Conservation (phyloP, 495 filamentous ascomycete genomes). For the Glarea lozoyensis region DNA sequence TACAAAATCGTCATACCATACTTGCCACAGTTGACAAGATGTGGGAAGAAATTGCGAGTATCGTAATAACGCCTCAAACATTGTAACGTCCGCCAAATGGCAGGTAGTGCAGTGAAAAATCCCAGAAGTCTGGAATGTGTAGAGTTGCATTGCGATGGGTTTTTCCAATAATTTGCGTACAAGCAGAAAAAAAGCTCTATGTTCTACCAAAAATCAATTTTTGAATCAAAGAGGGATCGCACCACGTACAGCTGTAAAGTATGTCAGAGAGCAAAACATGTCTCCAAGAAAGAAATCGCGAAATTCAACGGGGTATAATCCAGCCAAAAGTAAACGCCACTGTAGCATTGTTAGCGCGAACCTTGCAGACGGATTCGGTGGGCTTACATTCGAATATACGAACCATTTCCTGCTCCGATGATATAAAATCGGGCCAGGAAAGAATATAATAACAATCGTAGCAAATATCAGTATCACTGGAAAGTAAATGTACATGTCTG, state of each 20-base stretch:
- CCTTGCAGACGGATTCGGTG: neutral
- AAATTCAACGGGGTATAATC: constrained; percentile 89
- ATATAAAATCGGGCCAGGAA: constrained; percentile 67
- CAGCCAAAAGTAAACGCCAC: constrained; percentile 79
- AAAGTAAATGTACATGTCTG: constrained; percentile 74
- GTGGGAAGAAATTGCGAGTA: constrained; percentile 80
- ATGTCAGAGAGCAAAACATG: constrained; percentile 93
- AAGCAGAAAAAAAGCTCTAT: constrained; percentile 92
- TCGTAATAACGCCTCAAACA: constrained; percentile 86
- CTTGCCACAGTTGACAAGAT: constrained; percentile 87
- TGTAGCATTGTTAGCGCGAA: constrained; percentile 24
- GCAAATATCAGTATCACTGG: constrained; percentile 73
- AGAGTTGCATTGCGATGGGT: constrained; percentile 74
- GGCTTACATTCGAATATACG: constrained; percentile 69
- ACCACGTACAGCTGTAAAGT: constrained; percentile 69
- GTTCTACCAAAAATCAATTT: constrained; percentile 42
- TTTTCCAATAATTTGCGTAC: constrained; percentile 64
- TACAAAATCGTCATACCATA: constrained; percentile 78
- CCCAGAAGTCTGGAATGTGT: constrained; percentile 75
- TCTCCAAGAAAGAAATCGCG: constrained; percentile 96
- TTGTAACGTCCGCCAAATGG: constrained; percentile 81
- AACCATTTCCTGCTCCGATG: constrained; percentile 75
- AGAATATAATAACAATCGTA: constrained; percentile 56
- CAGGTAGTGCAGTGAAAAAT: constrained; percentile 77
- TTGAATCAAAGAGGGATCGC: neutral